These are phyloP conservation scores for Umbellularia californica DNA, from an alignment of 164 flowering plant genomes.

Conservation along the genomic window DNA sequence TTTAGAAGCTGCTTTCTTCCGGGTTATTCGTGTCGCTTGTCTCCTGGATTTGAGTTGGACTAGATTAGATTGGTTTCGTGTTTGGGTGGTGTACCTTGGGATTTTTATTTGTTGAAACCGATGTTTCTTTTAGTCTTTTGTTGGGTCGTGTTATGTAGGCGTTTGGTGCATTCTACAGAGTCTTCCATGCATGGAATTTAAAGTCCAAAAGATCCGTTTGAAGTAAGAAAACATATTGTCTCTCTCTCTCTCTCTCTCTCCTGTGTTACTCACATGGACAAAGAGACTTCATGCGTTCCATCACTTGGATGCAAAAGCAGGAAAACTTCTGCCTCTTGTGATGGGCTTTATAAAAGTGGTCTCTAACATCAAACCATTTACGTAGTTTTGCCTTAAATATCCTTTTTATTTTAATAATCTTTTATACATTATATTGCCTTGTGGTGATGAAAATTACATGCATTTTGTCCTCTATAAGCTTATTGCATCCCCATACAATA, in stretches of 20 bases:
- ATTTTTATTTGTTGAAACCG: not conserved
- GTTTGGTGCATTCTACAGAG: not conserved
- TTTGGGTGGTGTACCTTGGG: conserved; percentile 6
- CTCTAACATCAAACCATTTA: not conserved
- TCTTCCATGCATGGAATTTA: conserved; percentile 13
- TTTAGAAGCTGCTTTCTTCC: not conserved
- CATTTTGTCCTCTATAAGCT: not conserved
- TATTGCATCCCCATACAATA: not conserved
- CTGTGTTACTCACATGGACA: not conserved
- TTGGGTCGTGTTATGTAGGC: conserved; percentile 5
- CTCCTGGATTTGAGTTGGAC: not conserved
- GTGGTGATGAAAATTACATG: not conserved
- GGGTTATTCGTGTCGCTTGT: not conserved
- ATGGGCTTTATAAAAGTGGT: not conserved
- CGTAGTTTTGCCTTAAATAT: not conserved
- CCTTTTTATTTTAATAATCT: not conserved
- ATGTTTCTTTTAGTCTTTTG: not conserved
- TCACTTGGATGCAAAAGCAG: not conserved
- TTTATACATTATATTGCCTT: too few relatives aligned
- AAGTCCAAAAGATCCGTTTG: not conserved
- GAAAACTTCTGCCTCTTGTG: not conserved
- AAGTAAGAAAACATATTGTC: not conserved
- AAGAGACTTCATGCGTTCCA: not conserved
- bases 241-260: conserved; percentile 1
- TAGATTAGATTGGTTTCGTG: conserved; percentile 14